Evolutionary conservation across 2,329 filamentous ascomycete genomes (phyloP), one percentile per base, ranked within the genome.

Genomic region (Xylaria polymorpha): DNA sequence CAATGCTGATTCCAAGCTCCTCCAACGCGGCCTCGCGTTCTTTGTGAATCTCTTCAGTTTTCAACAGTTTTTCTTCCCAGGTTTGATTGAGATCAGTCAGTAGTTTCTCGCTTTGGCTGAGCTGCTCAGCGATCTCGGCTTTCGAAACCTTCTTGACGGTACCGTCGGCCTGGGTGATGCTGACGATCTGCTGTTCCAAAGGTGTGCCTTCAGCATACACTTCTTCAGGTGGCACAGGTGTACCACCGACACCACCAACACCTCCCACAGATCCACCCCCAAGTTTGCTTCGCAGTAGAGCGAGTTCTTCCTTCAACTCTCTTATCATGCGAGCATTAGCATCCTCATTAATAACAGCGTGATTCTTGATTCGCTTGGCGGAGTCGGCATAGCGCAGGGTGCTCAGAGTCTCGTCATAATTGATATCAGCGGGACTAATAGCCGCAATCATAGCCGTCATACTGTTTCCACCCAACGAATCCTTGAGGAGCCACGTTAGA

Each of bases 381-480:
- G 94, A 98, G 79, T 99, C 95, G 65, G 97, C 96, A 81, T 99
- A 99, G 77, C 97, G 90, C 35, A 99, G 86, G 0, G 96, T 99
- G 79, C 94, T 96, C 20, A 99, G 86, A 0, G 97, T 99, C 81
- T 99, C 96, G 74, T 99, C 96, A 78, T 97, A 98, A 82, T 99
- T 99, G 84, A 98, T 98, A 81, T 99, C 96, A 64, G 96, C 96
- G 4, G 96, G 96, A 77, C 94, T 98, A 78, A 99, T 98, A 61
- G 95, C 95, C 60, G 96, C 97, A 85, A 99, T 99, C 97, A 99
- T 99, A 68, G 96, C 96, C 29, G 96, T 99, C 93, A 98, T 95
- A 80, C 95, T 98, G 85, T 99, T 99, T 77, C 96, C 96, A 79
- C 96, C 96, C 6, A 99, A 83, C 4, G 95, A 98, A 80, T 99